Conservation (phyloP, 208 protist species). For the Trypanosoma cruzi region DNA sequence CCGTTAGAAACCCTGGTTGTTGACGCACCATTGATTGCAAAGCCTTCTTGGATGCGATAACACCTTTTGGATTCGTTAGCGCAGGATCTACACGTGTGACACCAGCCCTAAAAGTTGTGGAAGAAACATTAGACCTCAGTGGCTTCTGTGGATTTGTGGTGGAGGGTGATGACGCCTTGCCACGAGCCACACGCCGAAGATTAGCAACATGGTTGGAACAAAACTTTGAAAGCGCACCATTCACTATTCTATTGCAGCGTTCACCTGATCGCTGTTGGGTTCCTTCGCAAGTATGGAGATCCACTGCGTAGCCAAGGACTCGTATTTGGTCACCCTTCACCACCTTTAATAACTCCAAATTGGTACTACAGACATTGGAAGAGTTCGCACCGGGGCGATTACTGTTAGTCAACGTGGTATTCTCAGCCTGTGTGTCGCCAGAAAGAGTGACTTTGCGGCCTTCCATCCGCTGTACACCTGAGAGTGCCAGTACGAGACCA, state of each 20-base stretch:
- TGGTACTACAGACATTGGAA: neutral
- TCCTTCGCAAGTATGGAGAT: conserved; percentile 62
- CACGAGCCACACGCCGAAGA: conserved; percentile 46
- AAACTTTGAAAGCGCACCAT: conserved; percentile 41
- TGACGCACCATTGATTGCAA: conserved; percentile 4
- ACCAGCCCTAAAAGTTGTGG: neutral
- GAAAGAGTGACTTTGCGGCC: neutral
- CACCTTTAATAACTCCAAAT: conserved; percentile 39
- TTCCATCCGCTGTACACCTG: conserved; percentile 35
- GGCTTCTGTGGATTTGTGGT: neutral
- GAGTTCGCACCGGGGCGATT: neutral
- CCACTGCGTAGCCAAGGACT: conserved; percentile 60
- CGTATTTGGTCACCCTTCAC: conserved; percentile 40
- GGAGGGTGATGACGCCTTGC: neutral
- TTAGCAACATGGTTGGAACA: conserved; percentile 53
- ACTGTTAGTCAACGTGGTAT: neutral
- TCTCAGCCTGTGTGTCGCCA: neutral
- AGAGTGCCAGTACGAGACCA: conserved; percentile 63
- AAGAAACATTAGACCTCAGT: neutral
- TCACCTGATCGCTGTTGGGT: conserved; percentile 43
- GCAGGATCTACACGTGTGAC: conserved; percentile 5
- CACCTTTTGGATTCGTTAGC: neutral
- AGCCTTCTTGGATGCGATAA: neutral
- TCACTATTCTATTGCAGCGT: conserved; percentile 57
- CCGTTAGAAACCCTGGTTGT: conserved; percentile 48